A percentile compares a stretch with the other conserved stretches of the same genome.
Evolutionary conservation across 148 eudicot species (phyloP).

Genomic region (Nyssa sinensis): DNA sequence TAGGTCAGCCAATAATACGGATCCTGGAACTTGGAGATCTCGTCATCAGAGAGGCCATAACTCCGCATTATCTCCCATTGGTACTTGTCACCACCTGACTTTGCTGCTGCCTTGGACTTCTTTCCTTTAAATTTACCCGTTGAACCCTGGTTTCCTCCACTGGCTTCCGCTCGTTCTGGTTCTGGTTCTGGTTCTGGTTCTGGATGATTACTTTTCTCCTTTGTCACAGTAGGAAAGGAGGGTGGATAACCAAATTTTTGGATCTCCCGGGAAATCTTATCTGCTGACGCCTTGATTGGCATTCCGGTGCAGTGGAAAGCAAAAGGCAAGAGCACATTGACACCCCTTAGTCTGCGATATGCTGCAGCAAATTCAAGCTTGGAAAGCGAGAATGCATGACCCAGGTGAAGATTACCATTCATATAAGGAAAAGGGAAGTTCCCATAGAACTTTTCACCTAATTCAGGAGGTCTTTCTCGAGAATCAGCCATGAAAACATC

Average conservation of each 20-base stretch:
- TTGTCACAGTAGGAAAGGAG: constrained; percentile 50
- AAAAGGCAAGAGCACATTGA: constrained; percentile 85
- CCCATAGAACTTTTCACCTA: constrained; percentile 82
- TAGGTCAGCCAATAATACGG: constrained; percentile 67
- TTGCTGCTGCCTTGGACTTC: constrained; percentile 80
- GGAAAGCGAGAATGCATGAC: constrained; percentile 88
- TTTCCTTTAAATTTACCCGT: constrained; percentile 80
- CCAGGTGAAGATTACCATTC: constrained; percentile 88
- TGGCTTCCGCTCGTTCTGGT: constrained; percentile 35
- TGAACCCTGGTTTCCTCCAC: constrained; percentile 36
- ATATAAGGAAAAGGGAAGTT: constrained; percentile 97
- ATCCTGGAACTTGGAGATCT: constrained; percentile 63
- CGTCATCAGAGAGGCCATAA: constrained; percentile 70
- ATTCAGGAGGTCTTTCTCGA: constrained; percentile 47
- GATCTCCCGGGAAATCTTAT: constrained; percentile 70
- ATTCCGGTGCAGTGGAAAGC: constrained; percentile 92
- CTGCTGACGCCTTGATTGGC: constrained; percentile 97
- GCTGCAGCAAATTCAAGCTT: constrained; percentile 93
- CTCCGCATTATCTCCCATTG: constrained; percentile 96
- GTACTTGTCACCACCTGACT: constrained; percentile 64
- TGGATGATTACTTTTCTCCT: constrained; percentile 38
- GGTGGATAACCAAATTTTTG: constrained; percentile 84
- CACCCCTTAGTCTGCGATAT: constrained; percentile 81
- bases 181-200: constrained; percentile 32
- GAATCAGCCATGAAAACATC: constrained; percentile 64